These are phyloP conservation scores for Rhodotorula sp. DNA, from an alignment of 1,284 basidiomycete species.

Conservation along the genomic window DNA sequence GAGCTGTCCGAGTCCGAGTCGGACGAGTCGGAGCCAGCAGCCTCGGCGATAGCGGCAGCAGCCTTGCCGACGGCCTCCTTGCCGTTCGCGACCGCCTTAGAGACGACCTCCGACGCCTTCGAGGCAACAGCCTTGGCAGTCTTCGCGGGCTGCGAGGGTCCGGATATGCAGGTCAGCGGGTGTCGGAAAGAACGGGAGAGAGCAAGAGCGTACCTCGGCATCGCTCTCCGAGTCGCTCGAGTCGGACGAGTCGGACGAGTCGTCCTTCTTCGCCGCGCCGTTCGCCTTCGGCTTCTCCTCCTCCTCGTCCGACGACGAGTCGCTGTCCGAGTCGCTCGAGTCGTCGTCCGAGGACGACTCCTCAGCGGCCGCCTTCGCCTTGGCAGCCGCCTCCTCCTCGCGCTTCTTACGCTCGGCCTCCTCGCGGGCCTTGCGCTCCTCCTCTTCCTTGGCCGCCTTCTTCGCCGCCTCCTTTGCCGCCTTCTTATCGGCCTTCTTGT, in stretches of 20 bases:
- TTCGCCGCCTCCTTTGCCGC: constrained; percentile 41
- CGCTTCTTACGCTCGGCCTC: constrained; percentile 35
- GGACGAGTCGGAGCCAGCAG: constrained; percentile 35
- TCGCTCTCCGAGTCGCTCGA: constrained; percentile 28
- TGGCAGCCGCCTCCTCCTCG: constrained; percentile 43
- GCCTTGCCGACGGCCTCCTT: constrained; percentile 34
- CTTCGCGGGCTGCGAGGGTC: constrained; percentile 29
- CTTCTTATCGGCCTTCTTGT: constrained; percentile 52
- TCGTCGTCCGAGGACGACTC: constrained; percentile 36
- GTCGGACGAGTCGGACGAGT: constrained; percentile 14
- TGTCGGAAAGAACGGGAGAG: no score
- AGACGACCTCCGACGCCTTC: constrained; percentile 28
- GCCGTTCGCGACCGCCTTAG: constrained; percentile 7
- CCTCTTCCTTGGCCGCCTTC: constrained; percentile 39
- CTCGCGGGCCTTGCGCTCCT: constrained; percentile 34
- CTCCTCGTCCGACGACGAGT: constrained; percentile 30
- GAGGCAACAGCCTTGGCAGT: constrained; percentile 23
- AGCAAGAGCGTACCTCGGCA: constrained; percentile 31
- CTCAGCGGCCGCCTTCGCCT: constrained; percentile 37
- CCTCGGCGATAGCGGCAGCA: constrained; percentile 33
- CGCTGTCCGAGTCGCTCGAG: constrained; percentile 35
- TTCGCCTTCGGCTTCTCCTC: constrained; percentile 36
- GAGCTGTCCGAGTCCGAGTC: constrained; percentile 33
- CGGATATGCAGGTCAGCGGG: neutral
- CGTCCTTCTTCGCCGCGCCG: constrained; percentile 39